Evolutionary conservation across 2,329 filamentous ascomycete species (phyloP), one percentile per base, ranked within the genome.

Genomic region (Plectosphaerella plurivora): DNA sequence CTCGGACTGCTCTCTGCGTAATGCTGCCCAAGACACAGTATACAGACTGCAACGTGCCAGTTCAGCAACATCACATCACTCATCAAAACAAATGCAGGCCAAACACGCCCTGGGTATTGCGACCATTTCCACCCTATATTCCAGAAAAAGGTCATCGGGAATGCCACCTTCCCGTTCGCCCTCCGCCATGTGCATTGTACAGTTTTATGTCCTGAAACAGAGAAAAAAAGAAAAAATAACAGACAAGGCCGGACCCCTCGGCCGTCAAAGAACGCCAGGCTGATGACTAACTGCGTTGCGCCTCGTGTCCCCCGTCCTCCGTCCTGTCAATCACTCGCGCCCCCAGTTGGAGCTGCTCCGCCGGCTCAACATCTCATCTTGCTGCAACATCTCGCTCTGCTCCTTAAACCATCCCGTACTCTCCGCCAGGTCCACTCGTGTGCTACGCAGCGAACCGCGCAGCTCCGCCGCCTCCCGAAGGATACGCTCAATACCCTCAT

Each of bases 401-500:
- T 70, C 68, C 50, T 63, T 66, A 59, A 73, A 76, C 76, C 76
- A 79, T 18, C 68, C 65, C n/a, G 67, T 68, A 15, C 69, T 73
- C 55, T 76, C 68, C 55, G 77, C 73, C 63, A 79, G 68, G 52
- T 76, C 74, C 52, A 70, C 64, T 14, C 72, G 67, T 57, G 74
- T 65, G 49, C 67, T 65, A 37, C 67, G 67, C 41, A 78, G 67
- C 56, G 45, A 70, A 64, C 52, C 47, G 24, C 73, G 56, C 37
- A 64, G 69, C 53, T 72, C 66, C 25, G 49, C 50, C 25, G 71
- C 71, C 45, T 74, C 72, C 51, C 70, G 69, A 60, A 78, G 67
- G 15, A 75, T 68, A 28, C 69, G 67, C 53, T 67, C 58, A 18
- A 57, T 50, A 10, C 74, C 72, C 45, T 50, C 35, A 53, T 57